phyloP scores from a whole-genome alignment of 805 yeast species.

The Pichia cephalocereana region DNA sequence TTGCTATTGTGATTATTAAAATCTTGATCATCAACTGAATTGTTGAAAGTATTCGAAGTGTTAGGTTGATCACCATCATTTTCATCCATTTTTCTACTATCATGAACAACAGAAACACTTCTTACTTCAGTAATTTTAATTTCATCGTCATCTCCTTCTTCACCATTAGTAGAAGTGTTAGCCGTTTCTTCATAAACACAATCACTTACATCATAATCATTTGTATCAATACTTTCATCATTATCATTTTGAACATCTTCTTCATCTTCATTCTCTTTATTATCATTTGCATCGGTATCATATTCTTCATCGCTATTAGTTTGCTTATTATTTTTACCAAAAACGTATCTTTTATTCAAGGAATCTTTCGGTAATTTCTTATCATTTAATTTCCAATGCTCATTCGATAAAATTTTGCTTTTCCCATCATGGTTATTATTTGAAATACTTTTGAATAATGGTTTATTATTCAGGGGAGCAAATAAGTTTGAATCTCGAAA shows the following conservation, averaged over 20 bases:
- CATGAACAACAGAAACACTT: not conserved
- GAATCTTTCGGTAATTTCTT: not conserved
- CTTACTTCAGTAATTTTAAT: not conserved
- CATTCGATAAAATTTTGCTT: not conserved
- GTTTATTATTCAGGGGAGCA: not conserved
- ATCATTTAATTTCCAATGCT: not conserved
- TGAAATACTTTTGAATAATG: not conserved
- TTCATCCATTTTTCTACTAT: not conserved
- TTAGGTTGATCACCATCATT: not conserved
- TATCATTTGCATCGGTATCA: no score
- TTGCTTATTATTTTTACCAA: not conserved
- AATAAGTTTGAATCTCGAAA: slow-evolving; percentile 11
- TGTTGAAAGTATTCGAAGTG: not conserved
- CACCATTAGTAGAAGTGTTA: not conserved
- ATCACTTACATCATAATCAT: not conserved
- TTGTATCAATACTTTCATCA: slow-evolving; percentile 1
- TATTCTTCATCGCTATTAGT: not conserved
- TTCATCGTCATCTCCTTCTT: not conserved
- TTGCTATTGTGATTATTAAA: not conserved
- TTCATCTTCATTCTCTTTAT: not conserved
- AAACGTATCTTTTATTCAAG: not conserved
- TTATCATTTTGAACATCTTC: slow-evolving; percentile 10
- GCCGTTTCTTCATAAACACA: not conserved
- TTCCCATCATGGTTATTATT: not conserved
- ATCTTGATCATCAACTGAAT: not conserved